Base-by-base conservation (phyloP, 345 rosid species). In the Viola odorata region DNA sequence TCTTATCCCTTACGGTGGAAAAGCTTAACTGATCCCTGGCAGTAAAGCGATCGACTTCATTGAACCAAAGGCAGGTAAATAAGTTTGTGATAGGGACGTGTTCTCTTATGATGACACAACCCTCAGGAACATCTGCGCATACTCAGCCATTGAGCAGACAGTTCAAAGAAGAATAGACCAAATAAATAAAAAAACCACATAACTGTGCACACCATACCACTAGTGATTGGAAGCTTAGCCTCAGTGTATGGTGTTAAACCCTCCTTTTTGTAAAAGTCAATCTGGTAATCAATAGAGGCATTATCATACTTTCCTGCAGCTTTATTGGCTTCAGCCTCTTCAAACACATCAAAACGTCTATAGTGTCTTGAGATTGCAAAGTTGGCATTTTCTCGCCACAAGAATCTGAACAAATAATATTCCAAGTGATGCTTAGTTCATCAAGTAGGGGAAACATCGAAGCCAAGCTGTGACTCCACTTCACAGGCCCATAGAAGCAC, bases 91-190 rank as follows among this genome's bases (percentile, higher is more conserved):
- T 81, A 5, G 95, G 91, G 53, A 82, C 77, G 73, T 91, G 95
- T 66, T 88, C 98, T 70, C 81, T 85, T 45, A 91, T 81, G 64
- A 91, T 77, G 14, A 85, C 89, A 61, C 98, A 91, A 3, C 98
- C 98, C 74, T 91, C 98, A n/a, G 98, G 98, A 77, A 91, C 98
- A 81, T 91, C 98, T 88, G 85, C 65, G 68, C 49, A 68, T 65
- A 58, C 42, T 11, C 53, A 60, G 56, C 53, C 59, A 54, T 48
- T 11, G 10, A 65, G 44, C 38, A 55, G 51, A 64, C 59, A 68
- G 4, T 14, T 48, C 8, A 12, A 38, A n/a, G 40, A 37, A 8
- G 49, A 7, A 64, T 41, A 52, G 10, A 38, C 63, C 23, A 45
- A 49, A 72, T 10, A 23, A n/a, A 6, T 45, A 15, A 16, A 41